A percentile compares a stretch with the other conserved stretches of the same genome.
These are phyloP conservation scores for Bathelium albidoporum DNA, from an alignment of 495 filamentous ascomycete genomes.

Conservation along the genomic window DNA sequence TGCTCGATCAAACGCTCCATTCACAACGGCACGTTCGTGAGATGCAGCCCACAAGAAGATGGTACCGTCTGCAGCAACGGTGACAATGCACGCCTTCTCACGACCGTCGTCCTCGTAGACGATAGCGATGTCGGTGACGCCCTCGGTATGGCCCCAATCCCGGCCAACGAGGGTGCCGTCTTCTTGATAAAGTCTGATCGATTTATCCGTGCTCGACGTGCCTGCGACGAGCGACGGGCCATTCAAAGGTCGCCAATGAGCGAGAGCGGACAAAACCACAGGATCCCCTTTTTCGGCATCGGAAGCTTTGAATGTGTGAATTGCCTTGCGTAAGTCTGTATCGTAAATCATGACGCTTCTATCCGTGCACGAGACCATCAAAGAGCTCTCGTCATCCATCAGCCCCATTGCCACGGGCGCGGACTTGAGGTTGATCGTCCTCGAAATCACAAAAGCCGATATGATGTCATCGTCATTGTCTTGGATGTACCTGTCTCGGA, in stretches of 20 bases:
- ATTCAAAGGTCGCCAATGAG: constrained; percentile 28
- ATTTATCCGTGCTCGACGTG: constrained; percentile 88
- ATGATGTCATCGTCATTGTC: constrained; percentile 52
- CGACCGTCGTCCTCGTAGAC: constrained; percentile 26
- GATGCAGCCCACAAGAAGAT: constrained; percentile 31
- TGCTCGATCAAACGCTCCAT: not conserved
- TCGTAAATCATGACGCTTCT: constrained; percentile 70
- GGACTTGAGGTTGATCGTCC: constrained; percentile 69
- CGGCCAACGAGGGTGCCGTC: constrained; percentile 66
- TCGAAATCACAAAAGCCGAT: constrained; percentile 64
- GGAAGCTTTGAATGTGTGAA: constrained; percentile 66
- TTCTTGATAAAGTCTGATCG: constrained; percentile 79
- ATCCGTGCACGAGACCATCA: constrained; percentile 73
- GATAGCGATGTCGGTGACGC: constrained; percentile 72
- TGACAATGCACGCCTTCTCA: constrained; percentile 21
- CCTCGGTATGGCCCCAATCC: constrained; percentile 90
- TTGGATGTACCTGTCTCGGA: constrained; percentile 65
- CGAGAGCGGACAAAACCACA: constrained; percentile 70
- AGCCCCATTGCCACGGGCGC: constrained; percentile 76
- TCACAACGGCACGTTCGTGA: not conserved
- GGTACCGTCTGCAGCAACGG: constrained; percentile 33
- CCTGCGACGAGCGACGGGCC: constrained; percentile 56
- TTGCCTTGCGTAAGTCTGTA: constrained; percentile 55
- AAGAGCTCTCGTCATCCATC: constrained; percentile 43
- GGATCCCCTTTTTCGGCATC: constrained; percentile 71